Evolutionary conservation across 2,329 filamentous ascomycete genomes (phyloP).

Genomic region (Xylaria sp.): DNA sequence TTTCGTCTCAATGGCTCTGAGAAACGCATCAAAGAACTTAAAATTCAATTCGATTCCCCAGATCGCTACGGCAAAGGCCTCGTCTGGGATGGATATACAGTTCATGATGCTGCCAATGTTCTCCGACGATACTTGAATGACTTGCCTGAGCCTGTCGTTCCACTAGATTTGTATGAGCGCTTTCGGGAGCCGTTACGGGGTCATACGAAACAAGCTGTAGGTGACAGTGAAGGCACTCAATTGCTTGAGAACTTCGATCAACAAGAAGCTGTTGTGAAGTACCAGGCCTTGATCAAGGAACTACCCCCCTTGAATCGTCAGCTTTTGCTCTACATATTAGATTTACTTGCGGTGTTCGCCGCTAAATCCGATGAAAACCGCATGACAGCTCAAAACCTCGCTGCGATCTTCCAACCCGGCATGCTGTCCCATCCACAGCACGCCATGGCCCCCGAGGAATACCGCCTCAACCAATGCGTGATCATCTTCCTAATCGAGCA

Average conservation of each 20-base stretch:
- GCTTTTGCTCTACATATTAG: slow-evolving; percentile 91
- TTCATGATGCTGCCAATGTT: slow-evolving; percentile 97
- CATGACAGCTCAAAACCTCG: slow-evolving; percentile 93
- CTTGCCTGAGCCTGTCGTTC: slow-evolving; percentile 94
- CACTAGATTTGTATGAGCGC: slow-evolving; percentile 87
- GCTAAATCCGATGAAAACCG: slow-evolving; percentile 96
- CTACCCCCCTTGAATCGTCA: slow-evolving; percentile 92
- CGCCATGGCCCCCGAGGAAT: slow-evolving; percentile 94
- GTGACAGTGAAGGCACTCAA: slow-evolving; percentile 71
- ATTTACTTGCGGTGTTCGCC: slow-evolving; percentile 93
- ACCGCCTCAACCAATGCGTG: slow-evolving; percentile 93
- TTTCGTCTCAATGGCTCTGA: slow-evolving; percentile 95
- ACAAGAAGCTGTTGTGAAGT: slow-evolving; percentile 76
- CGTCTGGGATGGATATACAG: slow-evolving; percentile 96
- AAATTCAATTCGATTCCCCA: slow-evolving; percentile 89
- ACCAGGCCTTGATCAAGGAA: slow-evolving; percentile 90
- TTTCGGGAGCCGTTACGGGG: slow-evolving; percentile 84
- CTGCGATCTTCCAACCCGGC: slow-evolving; percentile 96
- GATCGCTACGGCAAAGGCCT: slow-evolving; percentile 95
- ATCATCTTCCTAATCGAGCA: slow-evolving; percentile 98
- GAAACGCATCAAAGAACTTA: slow-evolving; percentile 97
- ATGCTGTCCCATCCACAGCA: slow-evolving; percentile 93
- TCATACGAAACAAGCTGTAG: slow-evolving; percentile 74
- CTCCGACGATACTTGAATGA: slow-evolving; percentile 94
- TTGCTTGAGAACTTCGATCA: slow-evolving; percentile 77